Evolutionary conservation across 306 rosid species (phyloP).

Genomic region (Cicer judaicum): DNA sequence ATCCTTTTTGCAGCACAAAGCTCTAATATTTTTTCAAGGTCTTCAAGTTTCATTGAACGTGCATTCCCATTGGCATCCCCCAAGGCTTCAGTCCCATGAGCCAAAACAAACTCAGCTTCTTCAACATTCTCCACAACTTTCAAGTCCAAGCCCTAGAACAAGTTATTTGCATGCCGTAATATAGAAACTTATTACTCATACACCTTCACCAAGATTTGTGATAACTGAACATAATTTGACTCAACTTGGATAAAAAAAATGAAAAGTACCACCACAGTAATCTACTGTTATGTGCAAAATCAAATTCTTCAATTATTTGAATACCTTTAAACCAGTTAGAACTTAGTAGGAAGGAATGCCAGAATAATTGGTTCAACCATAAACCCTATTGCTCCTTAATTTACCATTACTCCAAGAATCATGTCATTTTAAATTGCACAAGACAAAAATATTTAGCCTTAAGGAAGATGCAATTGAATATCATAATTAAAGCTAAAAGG

Average conservation of each 20-base stretch:
- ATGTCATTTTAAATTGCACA: conserved; percentile 31
- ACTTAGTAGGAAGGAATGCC: conserved; percentile 9
- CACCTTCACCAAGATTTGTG: not conserved
- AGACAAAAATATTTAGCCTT: conserved; percentile 2
- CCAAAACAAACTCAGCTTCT: conserved; percentile 93
- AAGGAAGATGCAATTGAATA: conserved; percentile 29
- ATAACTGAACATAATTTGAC: conserved; percentile 18
- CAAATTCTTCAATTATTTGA: conserved; percentile 32
- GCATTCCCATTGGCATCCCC: conserved; percentile 73
- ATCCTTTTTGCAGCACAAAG: conserved; percentile 76
- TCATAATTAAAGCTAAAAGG: conserved; percentile 36
- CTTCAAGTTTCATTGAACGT: conserved; percentile 71
- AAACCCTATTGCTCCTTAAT: conserved; percentile 12
- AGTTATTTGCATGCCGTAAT: conserved; percentile 22
- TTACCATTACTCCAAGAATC: conserved; percentile 22
- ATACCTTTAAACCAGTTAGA: conserved; percentile 9
- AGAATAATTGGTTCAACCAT: conserved; percentile 31
- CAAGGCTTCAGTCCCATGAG: conserved; percentile 94
- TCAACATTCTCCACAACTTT: conserved; percentile 75
- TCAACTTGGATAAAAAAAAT: conserved; percentile 16
- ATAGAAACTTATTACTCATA: not conserved
- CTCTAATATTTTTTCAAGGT: conserved; percentile 75
- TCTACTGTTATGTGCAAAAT: conserved; percentile 30
- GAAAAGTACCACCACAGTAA: conserved; percentile 29
- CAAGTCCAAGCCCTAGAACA: conserved; percentile 76